Evolutionary conservation across 176 grass and related monocot species (phyloP).

Genomic region (Aegilops tauschii): DNA sequence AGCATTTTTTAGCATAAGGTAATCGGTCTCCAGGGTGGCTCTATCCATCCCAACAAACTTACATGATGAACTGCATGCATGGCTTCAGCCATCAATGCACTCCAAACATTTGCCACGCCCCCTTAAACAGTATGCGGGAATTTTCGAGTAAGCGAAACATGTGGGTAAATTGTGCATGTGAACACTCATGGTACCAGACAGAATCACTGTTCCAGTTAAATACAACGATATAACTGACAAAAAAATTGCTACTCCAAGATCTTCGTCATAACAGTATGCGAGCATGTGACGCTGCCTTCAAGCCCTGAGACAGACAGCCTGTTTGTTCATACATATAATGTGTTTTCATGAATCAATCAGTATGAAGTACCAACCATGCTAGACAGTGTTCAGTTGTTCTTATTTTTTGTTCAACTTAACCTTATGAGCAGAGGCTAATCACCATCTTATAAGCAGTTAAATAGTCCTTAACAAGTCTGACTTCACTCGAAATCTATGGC

Average conservation of each 20-base stretch:
- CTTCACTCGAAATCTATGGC: neutral
- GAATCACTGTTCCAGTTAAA: neutral
- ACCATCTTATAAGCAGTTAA: neutral
- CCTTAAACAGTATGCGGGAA: neutral
- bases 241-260: neutral
- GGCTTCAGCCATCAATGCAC: neutral
- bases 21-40: neutral
- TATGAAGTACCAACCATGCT: slow-evolving; percentile 4
- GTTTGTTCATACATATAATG: neutral
- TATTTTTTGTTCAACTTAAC: neutral
- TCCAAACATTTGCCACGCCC: neutral
- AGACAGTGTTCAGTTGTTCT: slow-evolving; percentile 1
- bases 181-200: neutral
- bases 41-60: neutral
- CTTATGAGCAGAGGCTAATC: neutral
- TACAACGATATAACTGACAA: neutral
- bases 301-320: neutral
- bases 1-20: neutral
- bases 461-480: neutral
- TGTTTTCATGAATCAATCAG: neutral
- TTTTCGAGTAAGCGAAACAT: neutral
- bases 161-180: neutral
- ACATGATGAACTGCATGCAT: neutral
- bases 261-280: neutral
- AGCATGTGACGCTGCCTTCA: neutral